Conservation (phyloP, 192 early-diverging fungal genomes). For the Rhizophagus prolifer region DNA sequence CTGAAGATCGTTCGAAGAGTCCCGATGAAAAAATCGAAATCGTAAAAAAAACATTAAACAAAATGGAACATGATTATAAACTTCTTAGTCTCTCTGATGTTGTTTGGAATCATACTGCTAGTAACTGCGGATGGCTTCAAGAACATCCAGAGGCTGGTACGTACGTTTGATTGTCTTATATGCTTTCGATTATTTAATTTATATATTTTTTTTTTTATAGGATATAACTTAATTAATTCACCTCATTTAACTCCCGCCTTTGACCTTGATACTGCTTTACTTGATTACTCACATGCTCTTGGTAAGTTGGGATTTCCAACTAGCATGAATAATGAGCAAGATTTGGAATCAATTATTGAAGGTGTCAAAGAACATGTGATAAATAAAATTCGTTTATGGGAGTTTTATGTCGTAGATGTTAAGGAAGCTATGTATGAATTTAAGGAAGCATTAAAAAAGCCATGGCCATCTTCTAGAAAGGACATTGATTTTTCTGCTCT, state of each 20-base stretch:
- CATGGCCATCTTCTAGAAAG: slow-evolving; percentile 29
- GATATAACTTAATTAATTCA: slow-evolving; percentile 92
- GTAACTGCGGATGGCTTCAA: slow-evolving; percentile 88
- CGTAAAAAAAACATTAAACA: slow-evolving; percentile 52
- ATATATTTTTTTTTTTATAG: slow-evolving; percentile 43
- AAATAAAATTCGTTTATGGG: slow-evolving; percentile 74
- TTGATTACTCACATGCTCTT: slow-evolving; percentile 66
- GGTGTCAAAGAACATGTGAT: slow-evolving; percentile 55
- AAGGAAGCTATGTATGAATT: slow-evolving; percentile 43
- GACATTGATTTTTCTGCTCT: slow-evolving; percentile 42
- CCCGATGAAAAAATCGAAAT: slow-evolving; percentile 63
- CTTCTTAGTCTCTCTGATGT: slow-evolving; percentile 88
- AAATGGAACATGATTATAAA: slow-evolving; percentile 63
- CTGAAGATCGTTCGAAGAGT: slow-evolving; percentile 40
- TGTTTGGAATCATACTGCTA: slow-evolving; percentile 99
- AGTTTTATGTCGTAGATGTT: slow-evolving; percentile 84
- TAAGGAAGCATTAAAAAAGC: slow-evolving; percentile 40
- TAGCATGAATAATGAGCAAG: slow-evolving; percentile 60
- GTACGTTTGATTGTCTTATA: neutral
- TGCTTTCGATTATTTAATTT: neutral
- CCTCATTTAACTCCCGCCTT: slow-evolving; percentile 91
- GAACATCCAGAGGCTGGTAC: slow-evolving; percentile 94
- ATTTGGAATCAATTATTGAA: slow-evolving; percentile 67
- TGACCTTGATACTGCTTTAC: slow-evolving; percentile 88
- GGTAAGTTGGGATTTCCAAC: slow-evolving; percentile 45